Evolutionary conservation across 441 rosid species (phyloP), one percentile per base, ranked within the genome.

Genomic region (Gossypium aridum): DNA sequence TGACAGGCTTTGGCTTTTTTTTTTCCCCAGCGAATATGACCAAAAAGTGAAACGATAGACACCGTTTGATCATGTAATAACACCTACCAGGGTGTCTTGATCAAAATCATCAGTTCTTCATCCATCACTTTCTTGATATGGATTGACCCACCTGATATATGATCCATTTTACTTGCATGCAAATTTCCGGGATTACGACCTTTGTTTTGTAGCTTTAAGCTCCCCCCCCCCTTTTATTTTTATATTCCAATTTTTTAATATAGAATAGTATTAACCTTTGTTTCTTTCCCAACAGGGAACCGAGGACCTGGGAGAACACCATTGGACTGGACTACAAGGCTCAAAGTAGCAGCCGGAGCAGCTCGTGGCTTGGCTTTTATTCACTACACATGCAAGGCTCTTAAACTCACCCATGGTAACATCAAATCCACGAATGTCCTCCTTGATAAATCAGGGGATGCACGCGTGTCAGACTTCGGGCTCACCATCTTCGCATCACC

Each of bases 241-340:
- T 31, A 31, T 31, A 31, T 31, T 31, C 37, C 37, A 31, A 31
- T 5, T 31, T 31, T 5, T 31, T 31, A 31, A 5, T 31, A 31
- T 31, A 5, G 37, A 31, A 5, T 31, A 31, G 37, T 31, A 28
- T 28, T 28, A 28, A 28, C 34, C 34, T 23, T 23, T 59, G 64
- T 59, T 59, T 0, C 37, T 51, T 47, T 64, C 7, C n/a, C 20
- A 17, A 49, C 76, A 90, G 94, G 94, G 7, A 90, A 88, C 76
- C 84, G 92, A 16, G 94, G 94, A 60, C 89, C 90, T 7, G 94
- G 92, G 7, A 73, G 94, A 54, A 84, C 84, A 3, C 94, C 94
- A 1, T 53, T 90, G 22, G 94, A 88, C 49, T 90, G 94, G 92
- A 82, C 87, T 59, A 87, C 89, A n/a, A 75, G 93, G 67, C 87